Conservation (phyloP, 805 yeast species). For the Candida ovalis region DNA sequence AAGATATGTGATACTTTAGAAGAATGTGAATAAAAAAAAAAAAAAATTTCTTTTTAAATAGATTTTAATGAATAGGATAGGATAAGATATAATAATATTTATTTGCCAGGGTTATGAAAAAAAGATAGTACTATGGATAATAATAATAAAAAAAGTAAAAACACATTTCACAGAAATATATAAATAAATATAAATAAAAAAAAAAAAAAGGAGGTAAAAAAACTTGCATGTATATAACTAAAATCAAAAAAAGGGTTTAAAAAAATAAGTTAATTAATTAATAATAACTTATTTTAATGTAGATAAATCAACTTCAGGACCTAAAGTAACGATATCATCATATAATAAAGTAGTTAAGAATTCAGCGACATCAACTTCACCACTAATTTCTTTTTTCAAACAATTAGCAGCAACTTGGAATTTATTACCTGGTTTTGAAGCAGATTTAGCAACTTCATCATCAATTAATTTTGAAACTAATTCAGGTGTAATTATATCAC, state of each 20-base stretch:
- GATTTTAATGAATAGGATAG: background rate
- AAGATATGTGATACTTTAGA: background rate
- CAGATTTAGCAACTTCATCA: constrained; percentile 56
- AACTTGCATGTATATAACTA: no score
- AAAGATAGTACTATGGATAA: no score
- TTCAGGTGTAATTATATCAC: constrained; percentile 54
- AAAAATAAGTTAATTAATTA: no score
- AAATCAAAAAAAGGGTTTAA: background rate
- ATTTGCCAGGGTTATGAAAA: no score
- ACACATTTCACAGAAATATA: no score
- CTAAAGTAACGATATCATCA: constrained; percentile 60
- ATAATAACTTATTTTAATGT: constrained; percentile 22
- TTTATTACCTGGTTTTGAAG: constrained; percentile 57
- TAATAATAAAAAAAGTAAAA: no score
- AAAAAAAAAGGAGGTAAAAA: no score
- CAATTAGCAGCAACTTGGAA: constrained; percentile 65
- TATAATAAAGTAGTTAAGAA: constrained; percentile 74
- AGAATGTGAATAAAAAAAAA: background rate
- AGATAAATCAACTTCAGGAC: constrained; percentile 29
- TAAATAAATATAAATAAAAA: no score
- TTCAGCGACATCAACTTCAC: constrained; percentile 63
- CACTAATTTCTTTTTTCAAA: constrained; percentile 69
- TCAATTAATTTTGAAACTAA: constrained; percentile 54
- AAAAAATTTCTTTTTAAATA: background rate
- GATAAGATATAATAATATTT: background rate